Base-by-base conservation (phyloP, 1,139 yeast genomes). In the Magnusiomyces ingens region DNA sequence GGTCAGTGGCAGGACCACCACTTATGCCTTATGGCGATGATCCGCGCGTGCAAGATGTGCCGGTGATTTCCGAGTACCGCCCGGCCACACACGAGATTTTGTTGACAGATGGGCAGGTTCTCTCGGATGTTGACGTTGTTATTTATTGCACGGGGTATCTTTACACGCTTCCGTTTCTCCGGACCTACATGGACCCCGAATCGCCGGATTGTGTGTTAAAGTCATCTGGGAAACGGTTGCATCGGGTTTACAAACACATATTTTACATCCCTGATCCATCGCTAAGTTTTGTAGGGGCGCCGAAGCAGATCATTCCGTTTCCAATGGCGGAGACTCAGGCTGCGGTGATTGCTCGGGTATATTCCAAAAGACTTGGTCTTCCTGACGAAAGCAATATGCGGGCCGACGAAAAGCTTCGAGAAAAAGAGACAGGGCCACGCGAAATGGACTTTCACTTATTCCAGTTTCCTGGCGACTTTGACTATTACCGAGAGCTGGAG, bases 81-180 rank as follows among this genome's bases (percentile, higher is more conserved):
- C 45, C 3, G 26, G 17, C 17, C 38, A 32, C 37, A 26, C 32
- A 26, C 8, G 15, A 37, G n/a, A 40, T 52, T 18, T 4, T 13
- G 17, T 47, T 52, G 1, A 36, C 21, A 17, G 55, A 52, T 38
- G 52, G 48, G 21, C 29, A 32, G 10, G 15, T 55, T 1, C 56
- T 77, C 15, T 62, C 62, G 0, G 67, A 72, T 49, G 72, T 82
- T 45, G 85, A 80, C 54, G 62, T 60, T 18, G 65, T 84, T n/a
- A 64, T 84, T 2, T 82, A 78, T 64, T 85, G 86, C 37, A 84
- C 90, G 1, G 89, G 90, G 0, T 84, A 79, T 64, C 69, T 75
- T 22, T 75, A 78, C 59, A 72, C 77, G 32, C 69, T 73, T 52
- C 82, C 83, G 5, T 77, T 69, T 54, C 62, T 80, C 48, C 66